phyloP scores from a whole-genome alignment of 176 grass and related monocot species.

The Pharus latifolius region DNA sequence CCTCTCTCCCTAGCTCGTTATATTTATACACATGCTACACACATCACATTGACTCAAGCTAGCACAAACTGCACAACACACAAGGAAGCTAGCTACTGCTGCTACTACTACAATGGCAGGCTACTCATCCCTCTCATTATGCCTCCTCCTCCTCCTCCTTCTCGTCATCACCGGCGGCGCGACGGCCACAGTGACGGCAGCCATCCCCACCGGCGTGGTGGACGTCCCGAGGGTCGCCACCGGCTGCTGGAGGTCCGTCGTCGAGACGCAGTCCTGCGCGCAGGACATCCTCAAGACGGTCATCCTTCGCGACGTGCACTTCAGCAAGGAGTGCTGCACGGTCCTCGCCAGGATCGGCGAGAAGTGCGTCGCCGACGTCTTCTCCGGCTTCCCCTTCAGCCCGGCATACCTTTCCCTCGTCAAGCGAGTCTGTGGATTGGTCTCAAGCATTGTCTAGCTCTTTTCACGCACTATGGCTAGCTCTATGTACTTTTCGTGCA shows the following conservation, averaged over 20 bases:
- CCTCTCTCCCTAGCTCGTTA: no score
- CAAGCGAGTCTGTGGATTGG: conserved; percentile 1
- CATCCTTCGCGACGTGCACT: not conserved
- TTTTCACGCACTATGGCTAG: no score
- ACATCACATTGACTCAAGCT: no score
- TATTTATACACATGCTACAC: no score
- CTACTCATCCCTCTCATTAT: no score
- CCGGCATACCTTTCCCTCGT: not conserved
- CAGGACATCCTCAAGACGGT: conserved; percentile 8
- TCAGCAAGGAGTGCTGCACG: conserved; percentile 8
- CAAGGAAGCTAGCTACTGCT: no score
- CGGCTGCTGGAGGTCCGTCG: not conserved
- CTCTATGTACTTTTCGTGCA: no score
- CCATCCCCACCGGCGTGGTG: not conserved
- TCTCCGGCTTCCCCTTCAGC: not conserved
- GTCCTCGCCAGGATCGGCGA: conserved; percentile 1
- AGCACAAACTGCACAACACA: no score
- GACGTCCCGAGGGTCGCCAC: not conserved
- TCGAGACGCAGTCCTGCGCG: conserved; percentile 5
- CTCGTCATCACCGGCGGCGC: no score
- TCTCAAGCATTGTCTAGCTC: not conserved
- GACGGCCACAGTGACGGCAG: no score
- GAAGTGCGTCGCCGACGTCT: conserved; percentile 13
- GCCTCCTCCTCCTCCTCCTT: no score
- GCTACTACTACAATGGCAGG: no score